Percentiles rank a stretch among this genome's conserved stretches.
These are phyloP conservation scores for Liriodendron chinense DNA, from an alignment of 164 flowering plant genomes.

Conservation along the genomic window DNA sequence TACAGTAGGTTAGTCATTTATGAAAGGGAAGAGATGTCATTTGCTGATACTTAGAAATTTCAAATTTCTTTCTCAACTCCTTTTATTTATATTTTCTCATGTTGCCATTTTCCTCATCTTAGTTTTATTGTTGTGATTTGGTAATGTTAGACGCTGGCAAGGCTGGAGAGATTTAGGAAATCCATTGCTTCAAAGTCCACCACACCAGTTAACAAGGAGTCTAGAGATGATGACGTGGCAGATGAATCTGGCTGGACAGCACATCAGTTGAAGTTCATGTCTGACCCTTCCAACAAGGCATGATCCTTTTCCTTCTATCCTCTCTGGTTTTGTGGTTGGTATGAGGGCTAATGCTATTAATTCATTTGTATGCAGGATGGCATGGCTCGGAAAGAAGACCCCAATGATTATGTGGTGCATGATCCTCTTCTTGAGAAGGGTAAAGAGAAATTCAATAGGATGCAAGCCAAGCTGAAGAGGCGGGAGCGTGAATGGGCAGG, in stretches of 20 bases:
- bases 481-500: constrained; percentile 95
- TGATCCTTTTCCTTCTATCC: constrained; percentile 1
- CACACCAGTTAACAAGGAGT: constrained; percentile 20
- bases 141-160: constrained; percentile 58
- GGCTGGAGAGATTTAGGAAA: constrained; percentile 66
- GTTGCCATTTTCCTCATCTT: background rate
- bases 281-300: constrained; percentile 58
- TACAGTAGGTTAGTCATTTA: background rate
- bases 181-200: constrained; percentile 27
- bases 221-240: constrained; percentile 32
- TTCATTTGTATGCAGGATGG: constrained; percentile 47
- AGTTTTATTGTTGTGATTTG: background rate
- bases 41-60: background rate
- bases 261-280: constrained; percentile 46
- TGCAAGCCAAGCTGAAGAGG: constrained; percentile 89
- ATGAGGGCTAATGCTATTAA: background rate
- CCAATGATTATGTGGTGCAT: constrained; percentile 68
- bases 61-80: background rate
- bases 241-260: constrained; percentile 60
- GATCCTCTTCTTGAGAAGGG: constrained; percentile 98
- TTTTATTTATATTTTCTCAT: background rate
- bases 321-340: background rate
- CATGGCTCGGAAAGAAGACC: constrained; percentile 80
- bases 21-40: background rate
- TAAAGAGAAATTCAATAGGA: constrained; percentile 88